Base-by-base conservation (phyloP, 176 grass and related monocot genomes). In the Microstegium vimineum region DNA sequence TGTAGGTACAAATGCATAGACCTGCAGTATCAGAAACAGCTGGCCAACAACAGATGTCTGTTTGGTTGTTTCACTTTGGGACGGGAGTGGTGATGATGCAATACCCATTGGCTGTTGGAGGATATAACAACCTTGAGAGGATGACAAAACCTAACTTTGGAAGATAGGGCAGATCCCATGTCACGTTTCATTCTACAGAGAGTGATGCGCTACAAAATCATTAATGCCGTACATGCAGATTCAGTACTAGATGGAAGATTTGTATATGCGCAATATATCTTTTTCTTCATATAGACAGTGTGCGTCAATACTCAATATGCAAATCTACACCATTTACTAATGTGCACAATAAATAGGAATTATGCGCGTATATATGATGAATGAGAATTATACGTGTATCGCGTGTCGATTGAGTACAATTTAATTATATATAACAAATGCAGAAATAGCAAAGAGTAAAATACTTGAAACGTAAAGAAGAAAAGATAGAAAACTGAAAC, bases 111-210 rank as follows among this genome's bases (percentile, higher is more conserved):
- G 88, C 67, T 86, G 79, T 86, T 90, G 79, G 83, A 83, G 74
- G 84, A 86, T 83, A 90, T 90, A 86, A 90, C 88, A 86, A 90
- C 60, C 84, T 74, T 79, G 67, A 79, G 79, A 69, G 88, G 78
- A 54, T 40, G 88, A 90, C 84, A 86, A 90, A 86, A 90, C 88
- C 84, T 90, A 90, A 90, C 79, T 90, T 86, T 86, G 88, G 80
- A 90, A 74, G 61, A 66, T 86, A 66, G 74, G 73, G 80, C 74
- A 74, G 74, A 83, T 85, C 90, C 69, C 86, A 69, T 78, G 78
- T 77, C 79, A 76, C 67, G 73, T 74, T 83, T 71, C 65, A 30
- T 84, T 75, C 84, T 63, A 77, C 45, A 76, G 56, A 77, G 60
- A 52, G 32, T 82, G 34, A 62, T 76, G 73, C 36, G 66, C 73